These are phyloP conservation scores for Phtheirospermum japonicum DNA, from an alignment of 257 asterid species.

Conservation along the genomic window DNA sequence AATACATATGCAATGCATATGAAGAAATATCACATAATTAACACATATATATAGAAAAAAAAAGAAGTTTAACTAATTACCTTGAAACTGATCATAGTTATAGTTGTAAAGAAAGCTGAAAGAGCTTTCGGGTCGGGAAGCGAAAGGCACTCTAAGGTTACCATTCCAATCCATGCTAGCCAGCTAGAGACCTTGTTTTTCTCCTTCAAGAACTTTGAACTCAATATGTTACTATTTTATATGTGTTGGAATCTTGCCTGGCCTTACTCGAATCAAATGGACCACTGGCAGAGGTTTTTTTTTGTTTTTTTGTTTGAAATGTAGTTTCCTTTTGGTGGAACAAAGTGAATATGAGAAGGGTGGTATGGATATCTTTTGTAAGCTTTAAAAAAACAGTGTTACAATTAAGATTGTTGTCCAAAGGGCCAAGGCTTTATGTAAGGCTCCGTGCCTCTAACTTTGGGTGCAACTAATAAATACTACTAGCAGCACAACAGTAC, in stretches of 20 bases:
- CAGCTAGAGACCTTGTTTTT: background rate
- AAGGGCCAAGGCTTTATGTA: slow-evolving; percentile 27
- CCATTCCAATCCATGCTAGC: slow-evolving; percentile 72
- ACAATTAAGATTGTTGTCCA: slow-evolving; percentile 31
- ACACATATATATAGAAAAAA: background rate
- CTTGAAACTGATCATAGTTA: slow-evolving; percentile 66
- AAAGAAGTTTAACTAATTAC: no score
- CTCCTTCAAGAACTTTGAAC: background rate
- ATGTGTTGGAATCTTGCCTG: no score
- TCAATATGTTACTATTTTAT: no score
- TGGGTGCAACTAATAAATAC: slow-evolving; percentile 44
- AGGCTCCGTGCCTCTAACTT: slow-evolving; percentile 38
- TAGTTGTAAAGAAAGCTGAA: slow-evolving; percentile 71
- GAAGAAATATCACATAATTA: background rate
- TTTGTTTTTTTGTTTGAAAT: no score
- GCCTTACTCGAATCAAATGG: no score
- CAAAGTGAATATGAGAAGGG: slow-evolving; percentile 38
- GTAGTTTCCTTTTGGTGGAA: no score
- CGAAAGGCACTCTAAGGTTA: slow-evolving; percentile 52
- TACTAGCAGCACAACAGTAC: slow-evolving; percentile 17
- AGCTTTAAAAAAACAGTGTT: slow-evolving; percentile 29
- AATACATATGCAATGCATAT: background rate
- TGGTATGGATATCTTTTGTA: slow-evolving; percentile 31
- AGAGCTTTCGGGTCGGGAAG: slow-evolving; percentile 58
- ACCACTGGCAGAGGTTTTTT: no score